Base-by-base conservation (phyloP, 345 rosid genomes). In the Brassica rapa region DNA sequence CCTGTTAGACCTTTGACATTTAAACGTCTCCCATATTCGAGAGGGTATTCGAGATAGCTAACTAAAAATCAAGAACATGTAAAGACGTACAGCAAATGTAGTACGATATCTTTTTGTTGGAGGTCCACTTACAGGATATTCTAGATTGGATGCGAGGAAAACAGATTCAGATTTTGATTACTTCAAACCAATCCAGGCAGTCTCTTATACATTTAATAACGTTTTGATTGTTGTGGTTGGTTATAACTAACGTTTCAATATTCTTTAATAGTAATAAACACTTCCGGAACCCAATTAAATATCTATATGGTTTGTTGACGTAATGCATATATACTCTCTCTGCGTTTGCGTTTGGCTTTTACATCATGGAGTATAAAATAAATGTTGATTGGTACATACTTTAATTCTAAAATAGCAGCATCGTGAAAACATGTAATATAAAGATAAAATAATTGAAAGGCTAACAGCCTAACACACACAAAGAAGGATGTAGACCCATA, bases 401-500 rank as follows among this genome's bases (percentile, higher is more conserved):
- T 55, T 55, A 6, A 53, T 53, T 55, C 4, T n/a, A 51, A 55
- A 55, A 16, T 55, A 55, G 24, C 24, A n/a, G 39, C 21, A 24
- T 39, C 62, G 19, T 29, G 23, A 8, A 12, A 73, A 73, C 60
- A 53, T 53, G 60, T 23, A 51, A 63, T 35, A 49, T 51, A 53
- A 53, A 53, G 60, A 6, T 16, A 16, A 53, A 15, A 53, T 7
- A 53, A 53, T 53, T 16, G 24, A 53, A 53, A 53, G 60, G 60
- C 60, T 53, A 53, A 43, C 5, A 43, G 76, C 61, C 29, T 64
- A 1, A 53, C 10, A 53, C 60, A 53, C 60, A 8, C 60, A 53
- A 15, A 16, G 21, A 68, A 5, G 27, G 1, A 62, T 62, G 80
- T 70, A 70, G 75, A 53, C 41, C 80, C 74, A 69, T 61, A 68